Evolutionary conservation across 192 early-diverging fungal species (phyloP).

Genomic region (Podila clonocystis): DNA sequence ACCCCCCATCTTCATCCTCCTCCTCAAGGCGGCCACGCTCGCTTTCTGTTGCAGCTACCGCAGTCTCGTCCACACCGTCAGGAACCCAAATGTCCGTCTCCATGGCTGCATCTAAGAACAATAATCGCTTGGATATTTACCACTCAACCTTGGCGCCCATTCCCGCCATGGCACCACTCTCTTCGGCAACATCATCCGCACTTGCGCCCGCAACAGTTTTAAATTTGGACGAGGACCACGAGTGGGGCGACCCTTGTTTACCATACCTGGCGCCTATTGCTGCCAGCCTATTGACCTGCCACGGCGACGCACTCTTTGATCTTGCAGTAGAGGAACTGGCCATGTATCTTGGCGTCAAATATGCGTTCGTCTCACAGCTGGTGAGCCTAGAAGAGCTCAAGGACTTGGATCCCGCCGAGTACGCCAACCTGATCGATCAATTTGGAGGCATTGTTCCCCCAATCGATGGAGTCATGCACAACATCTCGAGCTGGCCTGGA

Average conservation of each 20-base stretch:
- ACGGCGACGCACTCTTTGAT: conserved; percentile 45
- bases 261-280: conserved; percentile 41
- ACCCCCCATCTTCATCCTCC: not conserved
- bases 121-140: conserved; percentile 31
- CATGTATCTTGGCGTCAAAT: conserved; percentile 36
- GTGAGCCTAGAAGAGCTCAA: conserved; percentile 49
- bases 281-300: conserved; percentile 29
- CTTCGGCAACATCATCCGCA: not conserved
- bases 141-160: conserved; percentile 15
- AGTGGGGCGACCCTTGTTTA: conserved; percentile 39
- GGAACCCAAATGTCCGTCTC: conserved; percentile 40
- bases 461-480: conserved; percentile 48
- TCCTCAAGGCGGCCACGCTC: conserved; percentile 7
- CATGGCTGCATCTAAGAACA: conserved; percentile 31
- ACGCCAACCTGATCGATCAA: conserved; percentile 39
- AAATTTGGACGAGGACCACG: conserved; percentile 18
- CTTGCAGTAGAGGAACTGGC: conserved; percentile 34
- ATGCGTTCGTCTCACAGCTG: conserved; percentile 43
- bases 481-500: conserved; percentile 48
- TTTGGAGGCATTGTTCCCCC: conserved; percentile 42
- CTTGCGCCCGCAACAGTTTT: not conserved
- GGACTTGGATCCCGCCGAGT: conserved; percentile 47
- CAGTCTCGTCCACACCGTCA: conserved; percentile 29
- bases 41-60: conserved; percentile 24
- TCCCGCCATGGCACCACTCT: conserved; percentile 1